A percentile compares a stretch with the other conserved stretches of the same genome.
These are phyloP conservation scores for Gloeophyllum trabeum DNA, from an alignment of 768 basidiomycete species.

Conservation along the genomic window DNA sequence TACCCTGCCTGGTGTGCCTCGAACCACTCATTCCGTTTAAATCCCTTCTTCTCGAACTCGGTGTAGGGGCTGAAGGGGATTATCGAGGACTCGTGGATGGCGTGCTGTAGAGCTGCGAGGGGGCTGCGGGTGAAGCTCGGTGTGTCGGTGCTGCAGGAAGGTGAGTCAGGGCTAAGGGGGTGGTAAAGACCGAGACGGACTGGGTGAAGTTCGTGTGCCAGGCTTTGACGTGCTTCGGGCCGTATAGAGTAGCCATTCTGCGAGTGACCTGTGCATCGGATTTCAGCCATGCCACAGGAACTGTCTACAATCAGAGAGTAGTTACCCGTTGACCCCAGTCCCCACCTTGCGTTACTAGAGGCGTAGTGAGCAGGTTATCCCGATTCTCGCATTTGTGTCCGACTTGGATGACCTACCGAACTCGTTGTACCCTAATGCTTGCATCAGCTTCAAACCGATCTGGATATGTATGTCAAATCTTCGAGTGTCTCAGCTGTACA, in stretches of 20 bases:
- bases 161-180: not conserved
- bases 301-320: not conserved
- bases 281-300: not conserved
- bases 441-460: slow-evolving; percentile 15
- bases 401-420: slow-evolving; percentile 9
- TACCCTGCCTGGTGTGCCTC: slow-evolving; percentile 19
- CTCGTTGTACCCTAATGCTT: slow-evolving; percentile 14
- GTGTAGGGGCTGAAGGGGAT: slow-evolving; percentile 16
- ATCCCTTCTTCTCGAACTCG: slow-evolving; percentile 13
- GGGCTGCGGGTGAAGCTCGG: slow-evolving; percentile 16
- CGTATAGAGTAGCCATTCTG: slow-evolving; percentile 22
- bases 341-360: slow-evolving; percentile 34
- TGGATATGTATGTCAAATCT: not conserved
- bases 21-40: slow-evolving; percentile 13
- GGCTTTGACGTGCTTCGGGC: slow-evolving; percentile 32
- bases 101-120: slow-evolving; percentile 14
- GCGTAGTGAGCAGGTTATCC: not conserved
- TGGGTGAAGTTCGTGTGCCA: slow-evolving; percentile 38
- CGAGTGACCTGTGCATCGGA: slow-evolving; percentile 21
- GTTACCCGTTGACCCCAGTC: slow-evolving; percentile 33
- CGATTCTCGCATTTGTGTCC: not conserved
- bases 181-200: slow-evolving; percentile 17
- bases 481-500: not conserved
- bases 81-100: slow-evolving; percentile 6
- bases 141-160: slow-evolving; percentile 9